Base-by-base conservation (phyloP, 2,329 filamentous ascomycete genomes). In the Thielaviopsis cerberus region DNA sequence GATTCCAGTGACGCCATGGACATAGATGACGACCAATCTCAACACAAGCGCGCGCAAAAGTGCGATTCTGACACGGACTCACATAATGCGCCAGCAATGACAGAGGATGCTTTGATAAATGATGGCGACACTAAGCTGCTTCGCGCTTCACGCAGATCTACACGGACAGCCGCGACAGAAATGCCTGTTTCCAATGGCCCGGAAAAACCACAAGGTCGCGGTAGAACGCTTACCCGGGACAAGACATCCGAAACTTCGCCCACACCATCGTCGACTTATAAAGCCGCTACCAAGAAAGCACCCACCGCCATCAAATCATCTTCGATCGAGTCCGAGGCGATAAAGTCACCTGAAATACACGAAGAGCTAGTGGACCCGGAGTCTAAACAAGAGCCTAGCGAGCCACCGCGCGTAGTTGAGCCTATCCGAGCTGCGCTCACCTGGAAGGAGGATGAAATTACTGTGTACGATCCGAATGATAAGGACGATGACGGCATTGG, bases 371-470 rank as follows among this genome's bases (percentile, higher is more conserved):
- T n/a, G 23, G 66, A 64, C 22, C 61, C 62, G n/a, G 65, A 64
- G 27, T 62, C 62, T 17, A 68, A 71, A 8, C 67, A 70, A 8
- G 71, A 69, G 13, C 64, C 66, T 13, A 63, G 51, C 37, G 57
- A 61, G 57, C 55, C 50, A 4, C 48, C 48, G n/a, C 55, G 67
- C 50, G 67, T 78, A 26, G 68, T 73, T 56, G 78, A 81, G 57
- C 77, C 78, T 0, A 65, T 81, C 10, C 73, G 79, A 37, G 79
- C 80, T 6, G 74, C 79, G 2, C 70, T 83, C 56, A 84, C 81
- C 1, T 85, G 81, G 81, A 80, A 80, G 64, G 79, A 83, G 62
- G 77, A 83, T 63, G 81, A 84, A 65, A 84, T 85, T 61, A 84
- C 81, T 1, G 73, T 83, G 26, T 81, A 83, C 66, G 77, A 83